Evolutionary conservation across 768 basidiomycete genomes (phyloP), one percentile per base, ranked within the genome.

Genomic region (Melanogaster broomeanus): DNA sequence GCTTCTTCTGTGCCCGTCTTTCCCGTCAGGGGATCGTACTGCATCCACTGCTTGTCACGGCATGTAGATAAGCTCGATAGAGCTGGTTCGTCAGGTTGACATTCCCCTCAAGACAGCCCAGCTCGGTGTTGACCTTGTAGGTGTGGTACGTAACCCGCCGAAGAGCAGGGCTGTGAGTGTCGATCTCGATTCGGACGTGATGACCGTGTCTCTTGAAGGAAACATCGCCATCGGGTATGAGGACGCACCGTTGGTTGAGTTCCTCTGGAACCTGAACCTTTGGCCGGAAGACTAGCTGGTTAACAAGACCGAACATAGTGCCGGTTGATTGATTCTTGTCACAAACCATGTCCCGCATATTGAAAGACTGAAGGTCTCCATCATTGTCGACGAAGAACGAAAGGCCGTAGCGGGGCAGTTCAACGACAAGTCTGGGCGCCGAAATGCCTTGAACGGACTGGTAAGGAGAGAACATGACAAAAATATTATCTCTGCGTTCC

Each of bases 1-100:
- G 77, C 76, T 49, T 76, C 68, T 42, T 74, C 68, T 3, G 68
- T 66, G 10, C 79, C 79, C 0, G 73, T 76, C 15, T 71, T 69
- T 2, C 53, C 53, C 0, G 72, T 75, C 34, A 80, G 61, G 0
- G 76, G 75, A 56, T 80, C 79, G 69, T 65, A 3, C 73, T 59
- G 24, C 63, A 64, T 18, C 53, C 39, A 35, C 67, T 66, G 27
- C 72, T 72, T 0, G 72, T 78, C 16, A 73, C 42, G 7, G 72
- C 71, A 48, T 81, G 79, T 7, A 81, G 62, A 40, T 74, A 72
- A 3, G 69, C 64, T 42, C 62, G 68, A 53, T 65, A 74, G 13
- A 74, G 62, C 27, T 48, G 53, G 47, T 59, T 61, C 1, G 27
- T 45, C 30, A 69, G 42, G 12, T 50, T 63, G 4, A 37, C 49